Base-by-base conservation (phyloP, 176 grass and related monocot genomes). In the Elymus sibiricus region DNA sequence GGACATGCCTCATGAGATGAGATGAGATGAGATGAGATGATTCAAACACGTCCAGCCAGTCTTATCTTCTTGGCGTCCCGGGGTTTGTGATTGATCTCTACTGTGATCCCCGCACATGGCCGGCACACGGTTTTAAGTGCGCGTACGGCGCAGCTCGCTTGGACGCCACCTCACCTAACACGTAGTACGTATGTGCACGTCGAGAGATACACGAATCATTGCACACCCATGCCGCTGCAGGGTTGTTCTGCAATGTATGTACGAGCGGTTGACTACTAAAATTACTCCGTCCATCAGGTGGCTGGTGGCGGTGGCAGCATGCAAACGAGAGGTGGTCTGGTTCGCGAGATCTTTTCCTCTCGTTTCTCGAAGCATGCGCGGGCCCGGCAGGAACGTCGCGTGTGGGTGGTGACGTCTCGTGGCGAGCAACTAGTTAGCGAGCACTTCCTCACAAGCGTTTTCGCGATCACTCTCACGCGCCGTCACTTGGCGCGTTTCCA, bases 141-240 rank as follows among this genome's bases (percentile, higher is more conserved):
- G 72, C 77, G 62, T 82, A 86, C 78, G 76, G 67, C 59, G 14
- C 64, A 13, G 7, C 19, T 87, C 25, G 84, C 44, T 87, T 90
- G 80, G 89, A 83, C 74, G 79, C 32, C 55, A 83, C 84, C 67
- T 74, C 53, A 35, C 67, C 11, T 12, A 44, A 2, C 84, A 90
- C 84, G 39, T 24, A 80, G 2, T 2, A 29, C 29, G 29, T 29
- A 29, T 29, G 29, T 44, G 43, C 61, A 55, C 76, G 15, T 60
- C 35, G 0, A 89, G 38, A 60, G 51, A 61, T 10, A 24, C 49
- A 9, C 9, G 43, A 21, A 67, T 85, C 61, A 81, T 89, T 80
- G 38, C 42, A 32, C 10, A 19, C 21, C 67, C 24, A 25, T 5
- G 28, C 21, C 26, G 24, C 59, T 22, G 16, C 8, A 47, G 0